Evolutionary conservation across 306 rosid species (phyloP), one percentile per base, ranked within the genome.

Genomic region (Erythrophleum fordii): DNA sequence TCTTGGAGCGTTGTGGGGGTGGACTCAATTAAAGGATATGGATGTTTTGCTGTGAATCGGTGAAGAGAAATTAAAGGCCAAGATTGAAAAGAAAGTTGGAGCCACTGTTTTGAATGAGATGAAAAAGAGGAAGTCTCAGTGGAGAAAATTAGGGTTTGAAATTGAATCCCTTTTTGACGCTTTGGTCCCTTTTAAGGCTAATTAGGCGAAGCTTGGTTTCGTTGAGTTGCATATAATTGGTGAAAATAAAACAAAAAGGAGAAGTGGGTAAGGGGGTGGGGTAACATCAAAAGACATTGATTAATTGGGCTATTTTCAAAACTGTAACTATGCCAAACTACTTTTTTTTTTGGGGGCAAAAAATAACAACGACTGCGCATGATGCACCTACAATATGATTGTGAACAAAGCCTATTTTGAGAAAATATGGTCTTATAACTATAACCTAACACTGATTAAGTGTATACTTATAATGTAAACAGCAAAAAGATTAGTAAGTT

Each of bases 301-400:
- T 72, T 83, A 25, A 58, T 25, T 83, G 73, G 45, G 71, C 17
- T 31, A 20, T n/a, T 41, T 56, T 65, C 11, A 41, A 77, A 64
- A 55, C 5, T 20, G 17, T 25, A 20, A 45, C 10, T 26, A 39
- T 41, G 35, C 58, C 46, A 13, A 65, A 35, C 20, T 10, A 58
- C 20, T 5, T 34, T 34, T 0, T 18, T 8, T 69, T 59, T 77
- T 77, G 73, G 66, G 73, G 22, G 77, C 23, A 56, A 66, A 29
- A 77, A 81, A 77, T 66, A 81, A 74, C 45, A 82, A 85, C 82
- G 80, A 82, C 78, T 81, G 83, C 81, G 82, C 81, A 74, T 85
- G 83, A 74, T 56, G 16, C 61, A 73, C 75, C 84, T 42, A 39
- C 48, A 18, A 59, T 2, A n/a, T n/a, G n/a, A n/a, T n/a, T n/a